A percentile compares a stretch with the other conserved stretches of the same genome.
Conservation (phyloP, 805 yeast genomes). For the Starmerella stigmatis region DNA sequence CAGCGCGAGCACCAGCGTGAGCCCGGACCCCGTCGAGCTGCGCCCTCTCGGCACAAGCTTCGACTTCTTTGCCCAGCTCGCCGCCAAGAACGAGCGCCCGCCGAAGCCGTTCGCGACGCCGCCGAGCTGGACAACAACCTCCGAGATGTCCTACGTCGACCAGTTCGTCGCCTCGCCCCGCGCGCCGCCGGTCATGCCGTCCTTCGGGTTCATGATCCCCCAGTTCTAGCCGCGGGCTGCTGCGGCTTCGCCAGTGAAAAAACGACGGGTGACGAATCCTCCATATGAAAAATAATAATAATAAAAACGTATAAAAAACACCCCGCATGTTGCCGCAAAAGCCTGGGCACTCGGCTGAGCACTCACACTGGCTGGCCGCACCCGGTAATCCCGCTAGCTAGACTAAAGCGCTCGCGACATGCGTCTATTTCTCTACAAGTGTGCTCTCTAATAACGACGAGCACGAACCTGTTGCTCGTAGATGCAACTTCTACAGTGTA, state of each 20-base stretch:
- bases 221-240: slow-evolving; percentile 7
- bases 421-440: too few species aligned
- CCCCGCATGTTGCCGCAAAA: not conserved
- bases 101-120: slow-evolving; percentile 19
- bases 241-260: too few species aligned
- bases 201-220: slow-evolving; percentile 10
- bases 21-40: slow-evolving; percentile 5
- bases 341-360: too few species aligned
- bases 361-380: too few species aligned
- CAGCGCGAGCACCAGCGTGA: not conserved
- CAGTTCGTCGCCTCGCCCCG: slow-evolving; percentile 13
- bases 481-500: too few species aligned
- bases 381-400: too few species aligned
- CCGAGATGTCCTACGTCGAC: slow-evolving; percentile 17
- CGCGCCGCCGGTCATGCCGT: slow-evolving; percentile 12
- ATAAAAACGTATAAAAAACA: not conserved
- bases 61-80: slow-evolving; percentile 20
- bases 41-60: slow-evolving; percentile 11
- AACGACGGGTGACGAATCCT: not conserved
- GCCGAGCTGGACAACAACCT: slow-evolving; percentile 20
- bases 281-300: not conserved
- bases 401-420: too few species aligned
- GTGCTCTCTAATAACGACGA: too few species aligned
- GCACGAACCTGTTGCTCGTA: too few species aligned
- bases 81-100: slow-evolving; percentile 33